These are phyloP conservation scores for Kockovaella imperatae DNA, from an alignment of 768 basidiomycete genomes.

Conservation along the genomic window DNA sequence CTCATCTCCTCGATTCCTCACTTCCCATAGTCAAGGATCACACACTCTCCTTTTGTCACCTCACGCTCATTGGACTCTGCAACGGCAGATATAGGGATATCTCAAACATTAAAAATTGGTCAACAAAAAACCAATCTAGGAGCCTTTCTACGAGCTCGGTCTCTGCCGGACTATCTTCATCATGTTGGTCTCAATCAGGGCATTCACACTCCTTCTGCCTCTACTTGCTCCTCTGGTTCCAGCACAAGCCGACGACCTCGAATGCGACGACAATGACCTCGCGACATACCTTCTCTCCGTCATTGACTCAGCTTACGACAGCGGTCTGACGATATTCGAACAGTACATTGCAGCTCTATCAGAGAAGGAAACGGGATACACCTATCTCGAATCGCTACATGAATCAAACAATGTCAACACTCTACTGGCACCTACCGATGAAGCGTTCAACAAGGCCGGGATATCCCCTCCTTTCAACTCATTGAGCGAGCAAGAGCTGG, in stretches of 20 bases:
- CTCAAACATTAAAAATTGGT: no score
- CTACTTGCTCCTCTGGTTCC: conserved; percentile 10
- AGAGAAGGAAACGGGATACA: conserved; percentile 23
- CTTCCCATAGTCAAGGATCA: no score
- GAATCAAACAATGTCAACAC: conserved; percentile 12
- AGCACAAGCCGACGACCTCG: conserved; percentile 7
- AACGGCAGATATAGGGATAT: no score
- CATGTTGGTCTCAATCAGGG: no score
- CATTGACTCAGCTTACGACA: conserved; percentile 26
- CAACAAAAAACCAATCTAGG: no score
- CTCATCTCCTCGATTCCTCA: no score
- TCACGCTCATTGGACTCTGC: no score
- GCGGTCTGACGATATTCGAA: conserved; percentile 33
- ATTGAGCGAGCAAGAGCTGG: conserved; percentile 4
- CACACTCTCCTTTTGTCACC: no score
- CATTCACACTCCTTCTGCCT: no score
- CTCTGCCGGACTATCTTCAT: no score
- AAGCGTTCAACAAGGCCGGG: conserved; percentile 22
- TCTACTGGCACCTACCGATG: conserved; percentile 30
- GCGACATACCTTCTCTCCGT: conserved; percentile 26
- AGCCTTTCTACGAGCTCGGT: no score
- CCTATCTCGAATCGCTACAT: conserved; percentile 9
- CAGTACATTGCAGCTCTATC: conserved; percentile 19
- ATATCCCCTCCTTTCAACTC: conserved; percentile 16
- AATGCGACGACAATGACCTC: conserved; percentile 20